phyloP scores from a whole-genome alignment of 805 yeast species.

The Wickerhamiella sergipiensis region DNA sequence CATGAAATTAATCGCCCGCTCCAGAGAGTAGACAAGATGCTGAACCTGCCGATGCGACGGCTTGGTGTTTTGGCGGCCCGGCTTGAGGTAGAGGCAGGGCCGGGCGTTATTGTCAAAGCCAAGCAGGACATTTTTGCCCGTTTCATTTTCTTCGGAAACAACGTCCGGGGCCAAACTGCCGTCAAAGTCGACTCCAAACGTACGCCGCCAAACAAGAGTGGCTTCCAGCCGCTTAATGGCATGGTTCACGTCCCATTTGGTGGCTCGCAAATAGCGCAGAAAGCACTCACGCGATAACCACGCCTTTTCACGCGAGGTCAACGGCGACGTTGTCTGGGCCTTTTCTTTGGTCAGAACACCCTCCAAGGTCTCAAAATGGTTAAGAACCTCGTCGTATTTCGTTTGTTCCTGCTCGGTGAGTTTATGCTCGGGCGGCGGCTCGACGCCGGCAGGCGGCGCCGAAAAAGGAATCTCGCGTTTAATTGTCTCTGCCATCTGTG shows the following conservation, averaged over 20 bases:
- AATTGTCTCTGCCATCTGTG: background rate
- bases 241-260: slow-evolving; percentile 70
- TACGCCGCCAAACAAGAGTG: slow-evolving; percentile 86
- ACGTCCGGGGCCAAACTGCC: slow-evolving; percentile 22
- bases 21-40: slow-evolving; percentile 84
- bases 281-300: slow-evolving; percentile 93
- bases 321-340: slow-evolving; percentile 24
- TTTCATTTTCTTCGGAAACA: slow-evolving; percentile 54
- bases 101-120: slow-evolving; percentile 85
- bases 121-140: slow-evolving; percentile 83
- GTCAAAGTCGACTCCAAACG: slow-evolving; percentile 55
- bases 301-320: slow-evolving; percentile 50
- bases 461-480: slow-evolving; percentile 36
- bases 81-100: slow-evolving; percentile 84
- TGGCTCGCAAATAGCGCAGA: slow-evolving; percentile 79
- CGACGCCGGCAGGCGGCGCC: slow-evolving; percentile 36
- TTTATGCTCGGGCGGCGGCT: slow-evolving; percentile 35
- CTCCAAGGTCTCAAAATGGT: slow-evolving; percentile 43
- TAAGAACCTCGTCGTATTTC: slow-evolving; percentile 49
- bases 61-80: slow-evolving; percentile 93
- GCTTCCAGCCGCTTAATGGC: slow-evolving; percentile 62
- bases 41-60: slow-evolving; percentile 87
- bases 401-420: slow-evolving; percentile 42
- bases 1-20: slow-evolving; percentile 86
- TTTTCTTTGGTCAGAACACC: slow-evolving; percentile 35